Base-by-base conservation (phyloP, 2,329 filamentous ascomycete species). In the Teratosphaeria viscida region DNA sequence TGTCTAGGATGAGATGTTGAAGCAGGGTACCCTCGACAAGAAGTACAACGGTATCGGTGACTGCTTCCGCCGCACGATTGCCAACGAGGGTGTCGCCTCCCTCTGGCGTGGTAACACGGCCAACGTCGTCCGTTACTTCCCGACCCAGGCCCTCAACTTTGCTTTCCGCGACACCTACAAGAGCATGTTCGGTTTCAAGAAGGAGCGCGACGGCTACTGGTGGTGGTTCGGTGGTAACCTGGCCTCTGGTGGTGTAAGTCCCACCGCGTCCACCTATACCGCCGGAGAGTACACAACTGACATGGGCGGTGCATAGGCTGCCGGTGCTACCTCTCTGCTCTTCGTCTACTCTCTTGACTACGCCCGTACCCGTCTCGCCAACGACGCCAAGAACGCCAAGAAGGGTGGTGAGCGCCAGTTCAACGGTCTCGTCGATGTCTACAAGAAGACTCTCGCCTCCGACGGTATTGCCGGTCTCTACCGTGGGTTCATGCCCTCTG, bases 91-190 rank as follows among this genome's bases (percentile, higher is more conserved):
- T 89, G 81, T 94, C 73, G 87, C 94, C 79, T 87, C 92, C 68
- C 85, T 99, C 74, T 99, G 94, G 94, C 87, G 94, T 87, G 94
- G 94, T 82, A 99, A 99, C 90, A 99, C 94, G 78, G 94, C 94
- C 90, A 99, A 99, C 88, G 94, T 99, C 81, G 96, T 99, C 86
- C 94, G 94, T 89, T 99, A 99, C 85, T 99, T 99, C 90, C 94
- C 94, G 73, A 99, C 94, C 79, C 94, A 99, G 87, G 94, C 94
- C 75, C 85, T 99, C 79, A 99, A 99, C 92, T 99, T 99, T 78
- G 94, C 94, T 79, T 99, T 99, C 94, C 94, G 94, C 81, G 94
- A 99, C 82, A 96, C 95, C 87, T 99, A 96, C 91, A 99, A 99
- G 91, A 85, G 88, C 77, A 95, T 99, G 92, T 99, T 99, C 88